Evolutionary conservation across 139 green algal species (phyloP).

Genomic region (Picochlorum costavermella): DNA sequence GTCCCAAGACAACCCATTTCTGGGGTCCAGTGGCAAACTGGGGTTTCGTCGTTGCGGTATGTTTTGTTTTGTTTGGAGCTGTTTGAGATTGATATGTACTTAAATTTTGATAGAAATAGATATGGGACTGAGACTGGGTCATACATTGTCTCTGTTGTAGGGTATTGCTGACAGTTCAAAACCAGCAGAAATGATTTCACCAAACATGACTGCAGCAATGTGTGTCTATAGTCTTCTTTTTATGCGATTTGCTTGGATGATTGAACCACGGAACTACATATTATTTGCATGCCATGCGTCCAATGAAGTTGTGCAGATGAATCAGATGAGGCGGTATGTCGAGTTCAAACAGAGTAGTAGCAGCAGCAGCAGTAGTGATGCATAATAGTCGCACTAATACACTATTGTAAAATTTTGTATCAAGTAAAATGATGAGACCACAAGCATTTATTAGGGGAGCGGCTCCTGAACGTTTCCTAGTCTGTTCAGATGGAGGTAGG

Average conservation of each 20-base stretch:
- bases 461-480: slow-evolving; percentile 90
- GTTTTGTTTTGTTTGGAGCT: background rate
- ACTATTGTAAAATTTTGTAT: no score
- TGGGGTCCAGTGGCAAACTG: slow-evolving; percentile 62
- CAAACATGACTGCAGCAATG: slow-evolving; percentile 67
- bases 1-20: slow-evolving; percentile 28
- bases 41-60: slow-evolving; percentile 70
- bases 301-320: slow-evolving; percentile 67
- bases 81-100: background rate
- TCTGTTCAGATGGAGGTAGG: slow-evolving; percentile 94
- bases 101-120: background rate
- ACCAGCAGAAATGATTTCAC: slow-evolving; percentile 49
- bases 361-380: no score
- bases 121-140: no score
- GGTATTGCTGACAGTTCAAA: slow-evolving; percentile 59
- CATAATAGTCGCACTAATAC: no score
- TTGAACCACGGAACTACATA: slow-evolving; percentile 66
- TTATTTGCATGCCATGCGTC: slow-evolving; percentile 65
- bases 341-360: slow-evolving; percentile 2
- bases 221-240: slow-evolving; percentile 71
- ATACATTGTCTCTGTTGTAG: slow-evolving; percentile 22
- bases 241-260: slow-evolving; percentile 73
- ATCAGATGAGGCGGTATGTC: slow-evolving; percentile 40
- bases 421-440: no score
- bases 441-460: slow-evolving; percentile 58